These are phyloP conservation scores for Fistulina hepatica DNA, from an alignment of 1,284 basidiomycete species.

Conservation along the genomic window DNA sequence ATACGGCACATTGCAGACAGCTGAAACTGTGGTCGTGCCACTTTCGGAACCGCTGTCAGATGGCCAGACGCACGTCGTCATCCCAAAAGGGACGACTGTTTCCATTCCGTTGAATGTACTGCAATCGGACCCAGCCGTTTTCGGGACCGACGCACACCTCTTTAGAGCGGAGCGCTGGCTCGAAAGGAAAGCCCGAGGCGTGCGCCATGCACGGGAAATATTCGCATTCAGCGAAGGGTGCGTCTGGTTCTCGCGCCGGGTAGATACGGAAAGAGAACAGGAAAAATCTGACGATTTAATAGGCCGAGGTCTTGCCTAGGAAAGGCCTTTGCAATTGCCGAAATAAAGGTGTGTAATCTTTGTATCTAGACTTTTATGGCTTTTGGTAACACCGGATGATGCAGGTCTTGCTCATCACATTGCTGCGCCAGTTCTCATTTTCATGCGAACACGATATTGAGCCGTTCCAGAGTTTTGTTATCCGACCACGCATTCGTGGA, in stretches of 20 bases:
- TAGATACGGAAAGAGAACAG: too few relatives aligned
- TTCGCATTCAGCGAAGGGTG: constrained; percentile 49
- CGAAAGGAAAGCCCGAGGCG: constrained; percentile 24
- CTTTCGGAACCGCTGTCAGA: constrained; percentile 38
- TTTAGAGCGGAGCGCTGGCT: constrained; percentile 52
- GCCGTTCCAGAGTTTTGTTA: constrained; percentile 49
- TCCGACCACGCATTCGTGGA: constrained; percentile 44
- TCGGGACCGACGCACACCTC: constrained; percentile 45
- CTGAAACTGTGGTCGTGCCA: constrained; percentile 36
- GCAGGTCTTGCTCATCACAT: constrained; percentile 35
- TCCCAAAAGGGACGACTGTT: constrained; percentile 46
- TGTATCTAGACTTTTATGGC: neutral
- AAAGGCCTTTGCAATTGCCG: constrained; percentile 39
- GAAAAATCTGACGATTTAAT: constrained; percentile 5
- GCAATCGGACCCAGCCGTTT: constrained; percentile 39
- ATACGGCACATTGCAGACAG: constrained; percentile 27
- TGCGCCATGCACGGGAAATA: constrained; percentile 30
- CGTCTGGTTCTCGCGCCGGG: constrained; percentile 13
- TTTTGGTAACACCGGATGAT: constrained; percentile 1
- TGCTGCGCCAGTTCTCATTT: constrained; percentile 43
- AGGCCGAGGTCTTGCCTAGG: constrained; percentile 49
- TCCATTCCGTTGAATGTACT: constrained; percentile 47
- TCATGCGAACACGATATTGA: constrained; percentile 39
- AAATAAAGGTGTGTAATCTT: constrained; percentile 39
- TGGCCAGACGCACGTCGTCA: constrained; percentile 28